Conservation (phyloP, 192 early-diverging fungal species). For the Thamnidium elegans region DNA sequence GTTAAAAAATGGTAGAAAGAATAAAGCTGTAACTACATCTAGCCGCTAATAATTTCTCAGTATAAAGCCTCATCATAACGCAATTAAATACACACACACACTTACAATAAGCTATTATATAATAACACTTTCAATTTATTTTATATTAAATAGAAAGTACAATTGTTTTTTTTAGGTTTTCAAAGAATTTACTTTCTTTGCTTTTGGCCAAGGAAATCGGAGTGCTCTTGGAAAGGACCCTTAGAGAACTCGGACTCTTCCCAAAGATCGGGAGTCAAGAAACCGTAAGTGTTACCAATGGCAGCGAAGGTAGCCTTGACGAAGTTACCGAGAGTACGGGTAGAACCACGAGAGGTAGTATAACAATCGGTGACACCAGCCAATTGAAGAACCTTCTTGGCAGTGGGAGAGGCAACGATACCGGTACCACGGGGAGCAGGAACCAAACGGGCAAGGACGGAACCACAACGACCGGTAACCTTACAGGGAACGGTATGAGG, state of each 20-base stretch:
- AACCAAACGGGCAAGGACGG: slow-evolving; percentile 86
- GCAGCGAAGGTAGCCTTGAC: slow-evolving; percentile 98
- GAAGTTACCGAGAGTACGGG: slow-evolving; percentile 98
- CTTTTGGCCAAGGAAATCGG: slow-evolving; percentile 46
- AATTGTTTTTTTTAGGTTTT: not conserved
- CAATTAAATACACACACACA: too few species aligned
- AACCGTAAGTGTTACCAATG: slow-evolving; percentile 95
- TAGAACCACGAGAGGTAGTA: slow-evolving; percentile 93
- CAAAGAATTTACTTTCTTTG: slow-evolving; percentile 22
- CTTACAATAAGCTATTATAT: not conserved
- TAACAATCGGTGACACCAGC: slow-evolving; percentile 98
- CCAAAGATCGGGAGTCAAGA: slow-evolving; percentile 97
- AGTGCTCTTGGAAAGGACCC: slow-evolving; percentile 19
- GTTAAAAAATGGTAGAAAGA: too few species aligned
- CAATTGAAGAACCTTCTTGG: slow-evolving; percentile 96
- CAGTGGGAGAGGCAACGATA: slow-evolving; percentile 89
- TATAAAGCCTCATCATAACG: too few species aligned
- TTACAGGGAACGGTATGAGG: slow-evolving; percentile 98
- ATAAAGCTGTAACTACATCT: too few species aligned
- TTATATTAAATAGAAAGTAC: too few species aligned
- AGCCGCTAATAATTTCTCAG: too few species aligned
- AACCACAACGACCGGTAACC: slow-evolving; percentile 96
- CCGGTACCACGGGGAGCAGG: slow-evolving; percentile 99
- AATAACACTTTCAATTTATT: too few species aligned
- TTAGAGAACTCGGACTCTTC: slow-evolving; percentile 75